Evolutionary conservation across 352 stramenopile genomes (phyloP).

Genomic region (Pythium oligandrum): DNA sequence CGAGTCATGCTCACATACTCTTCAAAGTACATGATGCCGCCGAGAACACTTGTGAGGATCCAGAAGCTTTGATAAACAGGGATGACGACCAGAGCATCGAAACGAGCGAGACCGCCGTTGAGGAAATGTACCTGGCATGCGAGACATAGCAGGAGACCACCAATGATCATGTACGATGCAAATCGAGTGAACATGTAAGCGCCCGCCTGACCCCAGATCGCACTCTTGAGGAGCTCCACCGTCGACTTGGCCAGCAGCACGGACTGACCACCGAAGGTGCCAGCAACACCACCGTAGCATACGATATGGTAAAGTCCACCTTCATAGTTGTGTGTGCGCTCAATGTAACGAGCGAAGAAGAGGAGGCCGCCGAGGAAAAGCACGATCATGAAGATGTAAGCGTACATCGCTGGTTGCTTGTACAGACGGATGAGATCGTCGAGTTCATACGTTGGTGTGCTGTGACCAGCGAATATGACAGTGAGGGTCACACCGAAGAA

Average conservation of each 20-base stretch:
- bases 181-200: constrained; percentile 71
- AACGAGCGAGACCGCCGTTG: constrained; percentile 84
- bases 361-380: constrained; percentile 63
- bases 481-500: constrained; percentile 86
- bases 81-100: constrained; percentile 86
- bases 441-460: constrained; percentile 81
- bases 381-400: constrained; percentile 74
- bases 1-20: constrained; percentile 85
- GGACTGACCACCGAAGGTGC: constrained; percentile 86
- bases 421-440: constrained; percentile 83
- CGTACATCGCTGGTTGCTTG: constrained; percentile 75
- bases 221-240: constrained; percentile 87
- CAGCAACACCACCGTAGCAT: constrained; percentile 85
- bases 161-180: constrained; percentile 79
- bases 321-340: constrained; percentile 63
- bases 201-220: constrained; percentile 78
- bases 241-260: constrained; percentile 88
- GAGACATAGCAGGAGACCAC: constrained; percentile 58
- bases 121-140: constrained; percentile 85
- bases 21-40: constrained; percentile 91
- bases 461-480: constrained; percentile 86
- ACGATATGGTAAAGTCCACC: constrained; percentile 76
- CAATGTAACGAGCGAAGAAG: constrained; percentile 63
- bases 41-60: constrained; percentile 88
- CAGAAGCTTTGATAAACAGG: constrained; percentile 91